Conservation (phyloP, 768 basidiomycete species). For the Russula earlei region DNA sequence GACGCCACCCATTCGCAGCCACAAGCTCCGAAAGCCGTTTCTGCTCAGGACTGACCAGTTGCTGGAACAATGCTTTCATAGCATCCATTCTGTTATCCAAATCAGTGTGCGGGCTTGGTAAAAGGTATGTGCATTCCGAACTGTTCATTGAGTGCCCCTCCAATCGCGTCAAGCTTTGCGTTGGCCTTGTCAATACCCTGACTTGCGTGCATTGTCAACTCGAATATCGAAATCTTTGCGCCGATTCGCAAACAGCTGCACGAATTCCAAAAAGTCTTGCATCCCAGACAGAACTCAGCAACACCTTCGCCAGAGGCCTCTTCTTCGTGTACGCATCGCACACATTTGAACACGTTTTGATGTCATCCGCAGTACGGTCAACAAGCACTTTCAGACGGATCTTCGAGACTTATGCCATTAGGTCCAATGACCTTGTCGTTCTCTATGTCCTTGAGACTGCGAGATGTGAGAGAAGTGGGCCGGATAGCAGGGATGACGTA, state of each 20-base stretch:
- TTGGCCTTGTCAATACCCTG: constrained; percentile 10
- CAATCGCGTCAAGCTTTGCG: constrained; percentile 11
- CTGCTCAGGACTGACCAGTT: constrained; percentile 16
- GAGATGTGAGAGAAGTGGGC: background rate
- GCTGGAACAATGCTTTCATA: constrained; percentile 13
- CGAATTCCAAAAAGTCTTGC: constrained; percentile 21
- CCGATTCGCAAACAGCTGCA: constrained; percentile 22
- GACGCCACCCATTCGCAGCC: constrained; percentile 21
- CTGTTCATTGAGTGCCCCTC: constrained; percentile 18
- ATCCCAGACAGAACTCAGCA: constrained; percentile 26
- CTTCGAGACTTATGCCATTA: constrained; percentile 29
- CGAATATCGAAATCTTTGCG: constrained; percentile 25
- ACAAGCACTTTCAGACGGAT: constrained; percentile 28
- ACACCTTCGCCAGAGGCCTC: constrained; percentile 24
- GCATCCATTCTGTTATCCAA: constrained; percentile 14
- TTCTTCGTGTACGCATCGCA: constrained; percentile 30
- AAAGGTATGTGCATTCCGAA: background rate
- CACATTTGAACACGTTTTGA: constrained; percentile 26
- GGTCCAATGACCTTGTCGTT: constrained; percentile 26
- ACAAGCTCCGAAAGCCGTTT: constrained; percentile 9
- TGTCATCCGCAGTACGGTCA: constrained; percentile 24
- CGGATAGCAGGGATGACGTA: background rate
- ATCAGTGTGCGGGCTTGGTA: background rate
- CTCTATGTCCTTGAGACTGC: constrained; percentile 27
- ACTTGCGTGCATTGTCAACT: constrained; percentile 25